Conservation (phyloP, 2,329 filamentous ascomycete species). For the Phaeosphaeriaceae sp. region DNA sequence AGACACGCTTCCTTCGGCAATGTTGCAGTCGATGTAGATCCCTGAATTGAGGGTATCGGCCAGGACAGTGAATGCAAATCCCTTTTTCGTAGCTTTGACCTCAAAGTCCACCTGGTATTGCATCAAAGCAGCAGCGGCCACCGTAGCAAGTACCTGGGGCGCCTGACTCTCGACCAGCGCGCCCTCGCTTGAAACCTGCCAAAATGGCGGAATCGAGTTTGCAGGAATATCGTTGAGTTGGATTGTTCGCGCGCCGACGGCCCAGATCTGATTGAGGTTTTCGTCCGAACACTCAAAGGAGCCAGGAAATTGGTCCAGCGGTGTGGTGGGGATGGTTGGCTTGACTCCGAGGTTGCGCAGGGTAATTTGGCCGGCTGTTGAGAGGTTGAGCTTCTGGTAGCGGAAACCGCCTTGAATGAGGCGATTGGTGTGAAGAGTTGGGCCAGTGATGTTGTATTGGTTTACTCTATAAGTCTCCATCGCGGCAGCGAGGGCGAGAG, state of each 20-base stretch:
- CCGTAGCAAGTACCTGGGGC: neutral
- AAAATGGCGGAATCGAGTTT: conserved; percentile 34
- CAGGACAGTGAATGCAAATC: conserved; percentile 41
- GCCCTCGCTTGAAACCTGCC: conserved; percentile 34
- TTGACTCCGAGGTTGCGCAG: conserved; percentile 38
- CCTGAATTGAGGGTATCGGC: conserved; percentile 36
- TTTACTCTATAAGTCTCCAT: conserved; percentile 50
- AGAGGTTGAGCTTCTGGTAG: conserved; percentile 49
- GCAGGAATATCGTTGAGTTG: conserved; percentile 41
- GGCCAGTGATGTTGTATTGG: conserved; percentile 41
- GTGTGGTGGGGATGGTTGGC: conserved; percentile 25
- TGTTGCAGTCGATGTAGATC: conserved; percentile 24
- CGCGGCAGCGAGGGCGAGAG: conserved; percentile 44
- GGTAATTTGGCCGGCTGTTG: conserved; percentile 22
- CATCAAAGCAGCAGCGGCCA: neutral
- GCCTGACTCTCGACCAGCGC: conserved; percentile 15
- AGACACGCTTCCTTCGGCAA: conserved; percentile 19
- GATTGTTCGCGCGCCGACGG: conserved; percentile 39
- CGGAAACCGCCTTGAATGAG: conserved; percentile 48
- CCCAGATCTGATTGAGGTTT: conserved; percentile 31
- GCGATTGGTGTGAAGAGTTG: conserved; percentile 34
- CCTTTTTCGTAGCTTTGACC: conserved; percentile 22
- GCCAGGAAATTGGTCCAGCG: conserved; percentile 32
- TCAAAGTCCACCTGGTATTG: conserved; percentile 21
- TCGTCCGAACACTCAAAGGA: conserved; percentile 34